These are phyloP conservation scores for Jimgerdemannia flammicorona DNA, from an alignment of 192 early-diverging fungal species.

Conservation along the genomic window DNA sequence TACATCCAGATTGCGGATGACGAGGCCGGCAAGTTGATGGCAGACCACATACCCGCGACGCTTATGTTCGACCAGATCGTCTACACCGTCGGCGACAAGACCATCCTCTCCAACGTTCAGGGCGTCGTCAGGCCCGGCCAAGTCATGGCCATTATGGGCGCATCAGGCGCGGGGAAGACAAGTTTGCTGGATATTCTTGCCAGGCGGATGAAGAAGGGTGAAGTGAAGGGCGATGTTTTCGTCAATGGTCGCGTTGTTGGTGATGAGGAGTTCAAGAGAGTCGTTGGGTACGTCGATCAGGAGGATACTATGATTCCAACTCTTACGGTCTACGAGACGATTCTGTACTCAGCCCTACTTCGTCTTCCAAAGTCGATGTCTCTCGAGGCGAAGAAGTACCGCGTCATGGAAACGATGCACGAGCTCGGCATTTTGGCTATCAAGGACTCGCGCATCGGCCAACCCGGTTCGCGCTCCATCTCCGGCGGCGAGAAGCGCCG, in stretches of 20 bases:
- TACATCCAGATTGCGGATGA: slow-evolving; percentile 47
- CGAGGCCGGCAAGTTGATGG: slow-evolving; percentile 66
- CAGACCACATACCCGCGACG: slow-evolving; percentile 63
- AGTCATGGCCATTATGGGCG: slow-evolving; percentile 91
- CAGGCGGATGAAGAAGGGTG: slow-evolving; percentile 62
- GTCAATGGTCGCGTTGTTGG: slow-evolving; percentile 73
- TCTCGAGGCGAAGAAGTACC: slow-evolving; percentile 57
- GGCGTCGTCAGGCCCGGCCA: slow-evolving; percentile 82
- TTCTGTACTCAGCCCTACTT: slow-evolving; percentile 83
- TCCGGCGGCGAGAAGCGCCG: slow-evolving; percentile 92
- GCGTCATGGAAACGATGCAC: slow-evolving; percentile 77
- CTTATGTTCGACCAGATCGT: slow-evolving; percentile 61
- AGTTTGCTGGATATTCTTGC: slow-evolving; percentile 90
- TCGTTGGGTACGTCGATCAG: slow-evolving; percentile 73
- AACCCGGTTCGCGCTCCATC: slow-evolving; percentile 69
- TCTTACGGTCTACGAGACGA: slow-evolving; percentile 75
- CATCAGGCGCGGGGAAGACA: slow-evolving; percentile 91
- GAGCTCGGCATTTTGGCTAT: slow-evolving; percentile 83
- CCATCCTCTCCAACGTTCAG: slow-evolving; percentile 62
- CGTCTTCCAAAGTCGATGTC: slow-evolving; percentile 75
- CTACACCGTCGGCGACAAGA: slow-evolving; percentile 46
- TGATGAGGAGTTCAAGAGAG: slow-evolving; percentile 61
- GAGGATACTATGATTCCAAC: slow-evolving; percentile 50
- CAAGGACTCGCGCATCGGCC: slow-evolving; percentile 79
- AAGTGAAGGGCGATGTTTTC: slow-evolving; percentile 67